Base-by-base conservation (phyloP, 805 yeast genomes). In the Tetrapisispora iriomotensis region DNA sequence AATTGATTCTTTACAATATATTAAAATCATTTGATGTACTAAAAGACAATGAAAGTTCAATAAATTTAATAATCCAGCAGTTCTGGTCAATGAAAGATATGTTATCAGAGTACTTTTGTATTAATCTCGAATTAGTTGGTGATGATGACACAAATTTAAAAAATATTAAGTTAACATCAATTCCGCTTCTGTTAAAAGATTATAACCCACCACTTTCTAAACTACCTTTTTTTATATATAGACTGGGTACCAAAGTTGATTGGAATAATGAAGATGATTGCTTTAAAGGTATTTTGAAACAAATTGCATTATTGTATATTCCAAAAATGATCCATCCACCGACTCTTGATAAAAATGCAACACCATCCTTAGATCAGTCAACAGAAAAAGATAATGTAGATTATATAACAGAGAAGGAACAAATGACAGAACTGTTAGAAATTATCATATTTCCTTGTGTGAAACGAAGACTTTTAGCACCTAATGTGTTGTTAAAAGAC, bases 101-200 rank as follows among this genome's bases (percentile, higher is more conserved):
- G 97, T 66, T 82, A 29, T 51, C 61, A 5, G 96, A 88, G 48
- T 92, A 92, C 49, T 92, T 88, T 56, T 66, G 71, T 6, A 67
- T 86, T 6, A 60, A 48, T 1, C 47, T 82, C 3, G 48, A 40
- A 1, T 19, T 33, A 9, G 9, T 23, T 15, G 36, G 26, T 23
- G 50, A 54, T 2, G 66, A 57, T 12, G 53, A 54, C 5, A 61
- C 59, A 7, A 29, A 37, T 4, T 37, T 51, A 2, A 53, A 49
- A 0, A 60, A 58, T n/a, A 63, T 65, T 1, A 46, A 46, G 9
- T 47, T 92, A 2, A 41, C 31, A 4, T 53, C 77, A 5, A 40
- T 92, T 1, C 98, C 98, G 0, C 58, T 88, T 53, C 57, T 92
- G 4, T 41, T 85, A 24, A 73, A 72, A 42, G 77, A 74, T 1